Evolutionary conservation across 306 rosid species (phyloP).

Genomic region (Glycine latifolia): DNA sequence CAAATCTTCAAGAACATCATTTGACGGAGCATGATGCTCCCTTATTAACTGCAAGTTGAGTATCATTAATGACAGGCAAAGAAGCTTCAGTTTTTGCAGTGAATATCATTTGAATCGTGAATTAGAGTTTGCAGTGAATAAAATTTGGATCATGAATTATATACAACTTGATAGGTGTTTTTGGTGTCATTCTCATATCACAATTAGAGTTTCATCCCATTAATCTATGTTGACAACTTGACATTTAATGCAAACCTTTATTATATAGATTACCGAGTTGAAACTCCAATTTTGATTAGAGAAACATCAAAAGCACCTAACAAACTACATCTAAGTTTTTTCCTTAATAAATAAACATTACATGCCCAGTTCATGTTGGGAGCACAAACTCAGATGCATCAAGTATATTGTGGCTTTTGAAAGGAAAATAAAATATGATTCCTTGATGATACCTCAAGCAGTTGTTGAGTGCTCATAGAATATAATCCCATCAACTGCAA

Average conservation of each 20-base stretch:
- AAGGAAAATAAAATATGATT: slow-evolving; percentile 33
- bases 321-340: background rate
- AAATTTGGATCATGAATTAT: no score
- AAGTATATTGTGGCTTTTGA: slow-evolving; percentile 26
- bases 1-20: slow-evolving; percentile 76
- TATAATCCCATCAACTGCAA: slow-evolving; percentile 81
- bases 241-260: background rate
- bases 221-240: background rate
- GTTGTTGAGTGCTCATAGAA: slow-evolving; percentile 60
- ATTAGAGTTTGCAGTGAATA: no score
- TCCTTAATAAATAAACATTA: slow-evolving; percentile 25
- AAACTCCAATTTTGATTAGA: background rate
- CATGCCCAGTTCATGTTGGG: slow-evolving; percentile 14
- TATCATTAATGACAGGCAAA: background rate
- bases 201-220: background rate
- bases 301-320: background rate
- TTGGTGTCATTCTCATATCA: background rate
- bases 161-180: background rate
- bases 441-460: slow-evolving; percentile 75
- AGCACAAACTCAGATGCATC: slow-evolving; percentile 45
- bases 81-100: slow-evolving; percentile 14
- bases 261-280: background rate
- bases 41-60: slow-evolving; percentile 67
- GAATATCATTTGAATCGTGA: background rate
- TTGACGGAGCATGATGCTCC: slow-evolving; percentile 60